Conservation (phyloP, 2,329 filamentous ascomycete species). For the Spiromastix sp. region DNA sequence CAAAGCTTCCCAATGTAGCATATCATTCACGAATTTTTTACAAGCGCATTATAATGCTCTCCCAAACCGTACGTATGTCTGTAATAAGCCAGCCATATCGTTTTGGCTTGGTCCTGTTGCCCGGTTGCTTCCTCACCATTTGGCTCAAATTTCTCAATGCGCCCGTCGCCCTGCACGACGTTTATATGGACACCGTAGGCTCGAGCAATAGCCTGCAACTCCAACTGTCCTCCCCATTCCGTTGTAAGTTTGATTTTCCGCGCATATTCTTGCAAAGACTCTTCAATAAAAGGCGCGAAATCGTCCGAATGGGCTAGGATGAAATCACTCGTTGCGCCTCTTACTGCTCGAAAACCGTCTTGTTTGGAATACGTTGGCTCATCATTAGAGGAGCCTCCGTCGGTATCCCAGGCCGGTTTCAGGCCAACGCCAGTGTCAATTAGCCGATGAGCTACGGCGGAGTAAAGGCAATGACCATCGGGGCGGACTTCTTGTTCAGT, state of each 20-base stretch:
- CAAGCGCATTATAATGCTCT: conserved; percentile 92
- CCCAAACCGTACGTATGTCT: conserved; percentile 86
- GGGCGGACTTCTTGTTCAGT: conserved; percentile 70
- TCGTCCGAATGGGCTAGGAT: conserved; percentile 66
- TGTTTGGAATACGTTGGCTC: not conserved
- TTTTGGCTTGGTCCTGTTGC: conserved; percentile 36
- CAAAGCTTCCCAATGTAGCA: no score
- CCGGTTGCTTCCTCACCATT: conserved; percentile 29
- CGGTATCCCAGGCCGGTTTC: conserved; percentile 24
- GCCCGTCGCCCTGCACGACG: conserved; percentile 72
- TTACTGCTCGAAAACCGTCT: conserved; percentile 54
- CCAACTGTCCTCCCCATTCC: conserved; percentile 92
- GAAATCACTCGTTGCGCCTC: conserved; percentile 64
- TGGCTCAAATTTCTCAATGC: conserved; percentile 63
- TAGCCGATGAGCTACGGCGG: conserved; percentile 80
- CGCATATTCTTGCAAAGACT: conserved; percentile 63
- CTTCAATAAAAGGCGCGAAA: conserved; percentile 80
- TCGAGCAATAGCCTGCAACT: conserved; percentile 73
- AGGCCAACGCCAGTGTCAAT: conserved; percentile 34
- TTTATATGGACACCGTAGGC: conserved; percentile 71
- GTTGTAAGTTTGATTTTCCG: conserved; percentile 72
- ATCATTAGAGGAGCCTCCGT: conserved; percentile 17
- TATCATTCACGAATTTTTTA: conserved; percentile 34
- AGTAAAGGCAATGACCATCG: conserved; percentile 92
- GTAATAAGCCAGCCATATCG: conserved; percentile 88